Evolutionary conservation across 176 grass and related monocot species (phyloP), one percentile per base, ranked within the genome.

Genomic region (Aegilops sharonensis): DNA sequence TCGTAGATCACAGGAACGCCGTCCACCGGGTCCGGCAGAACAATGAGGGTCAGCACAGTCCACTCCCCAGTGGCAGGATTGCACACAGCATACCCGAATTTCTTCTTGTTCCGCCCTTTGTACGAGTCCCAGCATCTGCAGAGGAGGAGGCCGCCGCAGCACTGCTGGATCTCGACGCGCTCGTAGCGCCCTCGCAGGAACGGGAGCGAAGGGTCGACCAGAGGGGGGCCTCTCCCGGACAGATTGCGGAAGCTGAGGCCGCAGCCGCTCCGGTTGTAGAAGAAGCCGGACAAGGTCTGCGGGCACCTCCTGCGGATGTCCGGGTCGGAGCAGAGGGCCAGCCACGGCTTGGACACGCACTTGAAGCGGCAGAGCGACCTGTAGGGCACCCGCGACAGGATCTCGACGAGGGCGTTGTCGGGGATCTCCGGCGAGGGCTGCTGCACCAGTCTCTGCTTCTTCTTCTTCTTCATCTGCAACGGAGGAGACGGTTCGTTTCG

Each of bases 191-290:
- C 72, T 24, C 7, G 12, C 24, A 75, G 72, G 72, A 75, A 75
- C 29, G 72, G 72, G 42, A 75, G 72, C 23, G 72, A 47, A 17
- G 72, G 72, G 24, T 75, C 72, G 8, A 48, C 42, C 72, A 75
- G 45, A 2, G 72, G 72, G 40, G 72, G 0, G 12, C 72, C 72
- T 27, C 1, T 17, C 42, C 72, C 72, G 72, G 72, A 75, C 23
- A 75, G 72, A 29, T 75, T 75, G 72, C 72, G 72, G 72, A 75
- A 75, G 72, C 72, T 75, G 72, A 48, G 72, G 72, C 72, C 72
- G 23, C 21, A 29, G 3, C 1, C 17, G 72, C 72, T 75, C 72
- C 45, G 9, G 71, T 74, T 74, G 71, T 47, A 74, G 71, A 74
- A 74, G 71, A 74, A 74, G 40, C 71, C 71, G 12, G 40, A 4